These are phyloP conservation scores for Suillus lakei DNA, from an alignment of 768 basidiomycete genomes.

Conservation along the genomic window DNA sequence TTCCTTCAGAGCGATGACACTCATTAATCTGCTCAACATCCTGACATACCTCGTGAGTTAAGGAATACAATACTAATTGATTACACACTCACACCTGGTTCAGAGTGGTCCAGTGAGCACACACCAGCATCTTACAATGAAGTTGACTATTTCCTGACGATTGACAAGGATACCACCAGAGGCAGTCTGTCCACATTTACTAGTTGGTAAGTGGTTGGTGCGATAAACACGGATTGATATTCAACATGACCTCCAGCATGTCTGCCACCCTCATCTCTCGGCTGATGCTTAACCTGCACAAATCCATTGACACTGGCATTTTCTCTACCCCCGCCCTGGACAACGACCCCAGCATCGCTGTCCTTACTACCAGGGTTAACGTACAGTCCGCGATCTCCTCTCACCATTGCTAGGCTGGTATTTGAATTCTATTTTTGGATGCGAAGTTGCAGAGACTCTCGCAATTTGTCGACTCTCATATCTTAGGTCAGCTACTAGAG, in stretches of 20 bases:
- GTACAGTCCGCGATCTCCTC: not conserved
- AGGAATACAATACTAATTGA: not conserved
- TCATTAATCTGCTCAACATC: slow-evolving; percentile 54
- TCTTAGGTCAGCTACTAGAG: too few relatives aligned
- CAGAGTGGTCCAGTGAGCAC: not conserved
- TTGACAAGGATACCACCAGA: slow-evolving; percentile 23
- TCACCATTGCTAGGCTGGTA: not conserved
- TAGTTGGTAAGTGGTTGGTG: slow-evolving; percentile 45
- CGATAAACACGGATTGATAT: not conserved
- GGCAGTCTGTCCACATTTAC: slow-evolving; percentile 54
- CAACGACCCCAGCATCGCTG: not conserved
- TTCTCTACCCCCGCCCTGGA: slow-evolving; percentile 1
- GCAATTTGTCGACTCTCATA: too few relatives aligned
- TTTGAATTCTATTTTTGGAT: too few relatives aligned
- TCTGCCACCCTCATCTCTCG: slow-evolving; percentile 59
- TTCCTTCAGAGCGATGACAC: slow-evolving; percentile 49
- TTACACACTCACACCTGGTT: not conserved
- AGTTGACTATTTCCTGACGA: not conserved
- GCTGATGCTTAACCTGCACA: slow-evolving; percentile 59
- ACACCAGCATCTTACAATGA: not conserved
- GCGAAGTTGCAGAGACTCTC: not conserved
- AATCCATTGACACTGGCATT: slow-evolving; percentile 32
- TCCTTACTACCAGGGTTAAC: not conserved
- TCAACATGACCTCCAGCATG: slow-evolving; percentile 36
- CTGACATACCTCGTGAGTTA: slow-evolving; percentile 42